Percentiles rank a stretch among this genome's conserved stretches.
Evolutionary conservation across 2,329 filamentous ascomycete genomes (phyloP).

Genomic region (Ophiostoma ips): DNA sequence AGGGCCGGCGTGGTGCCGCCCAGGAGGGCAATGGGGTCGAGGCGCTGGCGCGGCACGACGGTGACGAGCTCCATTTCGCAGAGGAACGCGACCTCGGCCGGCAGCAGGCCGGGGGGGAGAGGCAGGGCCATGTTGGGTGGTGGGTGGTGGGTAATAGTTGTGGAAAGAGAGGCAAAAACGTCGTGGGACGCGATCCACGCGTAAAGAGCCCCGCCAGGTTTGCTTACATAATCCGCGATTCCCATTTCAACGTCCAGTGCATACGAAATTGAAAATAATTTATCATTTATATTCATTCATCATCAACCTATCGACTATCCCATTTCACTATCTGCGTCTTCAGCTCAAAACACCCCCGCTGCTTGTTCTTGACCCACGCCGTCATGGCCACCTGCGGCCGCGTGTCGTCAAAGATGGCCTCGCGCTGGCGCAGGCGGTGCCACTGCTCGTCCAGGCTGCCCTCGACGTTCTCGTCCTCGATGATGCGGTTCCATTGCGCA

Average conservation of each 20-base stretch:
- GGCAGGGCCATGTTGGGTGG: conserved; percentile 32
- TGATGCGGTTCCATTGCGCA: conserved; percentile 13
- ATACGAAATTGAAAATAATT: too few species aligned
- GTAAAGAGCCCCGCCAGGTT: neutral
- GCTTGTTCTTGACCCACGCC: conserved; percentile 5
- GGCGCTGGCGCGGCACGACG: conserved; percentile 76
- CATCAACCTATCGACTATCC: conserved; percentile 1
- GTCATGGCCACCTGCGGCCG: conserved; percentile 8
- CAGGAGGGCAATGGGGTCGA: conserved; percentile 74
- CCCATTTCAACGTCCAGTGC: too few species aligned
- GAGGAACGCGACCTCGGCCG: conserved; percentile 81
- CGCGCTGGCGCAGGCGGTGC: conserved; percentile 10
- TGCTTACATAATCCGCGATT: too few species aligned
- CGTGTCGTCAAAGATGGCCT: conserved; percentile 9
- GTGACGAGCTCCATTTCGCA: conserved; percentile 97
- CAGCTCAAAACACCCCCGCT: conserved; percentile 6
- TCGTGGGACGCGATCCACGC: neutral
- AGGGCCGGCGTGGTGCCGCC: conserved; percentile 63
- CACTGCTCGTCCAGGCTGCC: conserved; percentile 22
- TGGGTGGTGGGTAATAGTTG: neutral
- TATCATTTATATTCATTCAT: too few species aligned
- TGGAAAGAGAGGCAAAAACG: neutral
- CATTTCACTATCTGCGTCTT: conserved; percentile 3
- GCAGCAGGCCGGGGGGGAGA: conserved; percentile 47
- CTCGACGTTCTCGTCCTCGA: conserved; percentile 22